Evolutionary conservation across 495 filamentous ascomycete genomes (phyloP).

Genomic region (Pseudevernia furfuracea): DNA sequence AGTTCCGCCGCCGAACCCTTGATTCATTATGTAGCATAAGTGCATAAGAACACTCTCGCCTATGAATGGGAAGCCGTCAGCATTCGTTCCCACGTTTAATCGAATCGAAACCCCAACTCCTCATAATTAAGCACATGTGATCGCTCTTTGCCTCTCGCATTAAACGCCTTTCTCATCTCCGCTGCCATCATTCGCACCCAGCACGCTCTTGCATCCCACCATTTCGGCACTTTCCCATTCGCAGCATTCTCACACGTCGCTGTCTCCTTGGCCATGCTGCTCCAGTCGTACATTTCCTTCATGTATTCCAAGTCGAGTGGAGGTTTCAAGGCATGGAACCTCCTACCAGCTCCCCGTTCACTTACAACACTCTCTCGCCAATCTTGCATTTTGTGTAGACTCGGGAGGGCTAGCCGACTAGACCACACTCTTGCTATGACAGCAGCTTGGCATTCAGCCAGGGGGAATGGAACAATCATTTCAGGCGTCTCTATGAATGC

Average conservation of each 20-base stretch:
- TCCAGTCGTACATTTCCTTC: background rate
- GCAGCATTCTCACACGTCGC: background rate
- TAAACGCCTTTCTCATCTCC: background rate
- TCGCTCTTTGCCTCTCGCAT: background rate
- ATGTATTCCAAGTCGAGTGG: background rate
- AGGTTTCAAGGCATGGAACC: background rate
- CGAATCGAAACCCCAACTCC: background rate
- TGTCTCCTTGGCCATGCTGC: background rate
- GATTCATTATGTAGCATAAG: background rate
- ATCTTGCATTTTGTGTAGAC: constrained; percentile 48
- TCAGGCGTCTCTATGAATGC: constrained; percentile 67
- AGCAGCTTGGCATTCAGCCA: constrained; percentile 68
- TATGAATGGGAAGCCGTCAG: background rate
- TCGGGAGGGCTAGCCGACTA: constrained; percentile 55
- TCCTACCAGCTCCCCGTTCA: background rate
- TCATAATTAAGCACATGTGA: background rate
- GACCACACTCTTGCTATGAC: constrained; percentile 69
- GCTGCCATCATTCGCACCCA: background rate
- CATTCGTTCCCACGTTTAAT: background rate
- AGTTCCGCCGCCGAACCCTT: constrained; percentile 34
- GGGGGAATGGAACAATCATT: constrained; percentile 72
- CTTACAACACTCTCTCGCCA: constrained; percentile 37
- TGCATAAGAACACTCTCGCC: background rate
- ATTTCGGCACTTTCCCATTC: background rate
- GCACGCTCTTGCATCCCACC: background rate